These are phyloP conservation scores for Scytalidium lignicola DNA, from an alignment of 2,329 filamentous ascomycete genomes.

Conservation along the genomic window DNA sequence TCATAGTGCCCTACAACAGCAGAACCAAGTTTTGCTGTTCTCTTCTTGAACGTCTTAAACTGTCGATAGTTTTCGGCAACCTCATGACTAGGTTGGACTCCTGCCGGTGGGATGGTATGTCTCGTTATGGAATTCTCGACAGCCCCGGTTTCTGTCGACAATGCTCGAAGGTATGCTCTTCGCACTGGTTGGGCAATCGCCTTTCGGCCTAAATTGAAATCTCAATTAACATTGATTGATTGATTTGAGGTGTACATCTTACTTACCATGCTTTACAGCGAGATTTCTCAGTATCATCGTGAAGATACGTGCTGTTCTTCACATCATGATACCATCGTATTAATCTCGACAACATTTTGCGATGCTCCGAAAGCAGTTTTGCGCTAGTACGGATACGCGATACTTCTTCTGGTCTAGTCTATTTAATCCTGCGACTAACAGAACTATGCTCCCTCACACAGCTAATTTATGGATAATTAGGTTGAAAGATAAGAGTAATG, in stretches of 20 bases:
- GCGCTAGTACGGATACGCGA: constrained; percentile 8
- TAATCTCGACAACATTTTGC: constrained; percentile 18
- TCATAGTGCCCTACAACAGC: constrained; percentile 52
- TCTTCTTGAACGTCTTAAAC: constrained; percentile 33
- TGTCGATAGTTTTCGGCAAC: constrained; percentile 18
- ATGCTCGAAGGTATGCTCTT: constrained; percentile 32
- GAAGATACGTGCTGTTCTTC: constrained; percentile 7
- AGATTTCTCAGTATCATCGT: constrained; percentile 53
- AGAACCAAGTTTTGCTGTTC: constrained; percentile 45
- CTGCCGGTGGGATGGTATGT: background rate
- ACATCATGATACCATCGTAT: background rate
- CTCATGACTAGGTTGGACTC: background rate
- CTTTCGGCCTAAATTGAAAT: constrained; percentile 42
- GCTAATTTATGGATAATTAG: too few relatives aligned
- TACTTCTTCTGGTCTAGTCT: background rate
- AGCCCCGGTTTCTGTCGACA: constrained; percentile 25
- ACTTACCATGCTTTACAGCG: constrained; percentile 49
- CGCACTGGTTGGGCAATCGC: constrained; percentile 41
- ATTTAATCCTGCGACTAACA: too few relatives aligned
- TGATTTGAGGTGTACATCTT: too few relatives aligned
- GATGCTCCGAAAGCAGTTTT: constrained; percentile 13
- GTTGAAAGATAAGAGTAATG: too few relatives aligned
- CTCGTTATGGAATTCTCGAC: constrained; percentile 8
- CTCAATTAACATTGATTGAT: constrained; percentile 14
- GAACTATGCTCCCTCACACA: too few relatives aligned